phyloP scores from a whole-genome alignment of 306 rosid genomes.

The Prunus armeniaca region DNA sequence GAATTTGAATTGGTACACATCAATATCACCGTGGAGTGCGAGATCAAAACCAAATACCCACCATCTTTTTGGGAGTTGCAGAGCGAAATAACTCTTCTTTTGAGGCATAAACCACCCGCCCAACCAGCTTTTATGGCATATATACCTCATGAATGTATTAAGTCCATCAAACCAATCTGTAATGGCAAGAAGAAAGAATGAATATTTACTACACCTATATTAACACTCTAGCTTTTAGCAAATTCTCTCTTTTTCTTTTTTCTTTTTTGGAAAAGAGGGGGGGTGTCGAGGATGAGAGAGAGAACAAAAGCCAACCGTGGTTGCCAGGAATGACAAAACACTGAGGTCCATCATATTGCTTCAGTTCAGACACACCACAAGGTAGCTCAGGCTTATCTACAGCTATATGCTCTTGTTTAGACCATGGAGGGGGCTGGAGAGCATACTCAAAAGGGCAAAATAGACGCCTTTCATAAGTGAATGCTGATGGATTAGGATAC shows the following conservation, averaged over 20 bases:
- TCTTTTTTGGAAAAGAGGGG: background rate
- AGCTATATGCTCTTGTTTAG: constrained; percentile 70
- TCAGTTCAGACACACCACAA: constrained; percentile 51
- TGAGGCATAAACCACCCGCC: constrained; percentile 99
- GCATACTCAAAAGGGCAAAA: constrained; percentile 95
- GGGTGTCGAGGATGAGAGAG: background rate
- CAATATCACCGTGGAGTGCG: constrained; percentile 94
- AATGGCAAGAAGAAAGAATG: constrained; percentile 23
- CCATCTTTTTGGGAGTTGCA: constrained; percentile 93
- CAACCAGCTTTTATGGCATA: constrained; percentile 94
- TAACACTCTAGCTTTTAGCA: background rate
- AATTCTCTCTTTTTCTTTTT: background rate
- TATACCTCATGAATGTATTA: constrained; percentile 88
- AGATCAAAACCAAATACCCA: constrained; percentile 96
- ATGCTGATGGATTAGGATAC: constrained; percentile 92
- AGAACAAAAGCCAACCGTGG: constrained; percentile 66
- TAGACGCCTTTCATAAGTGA: constrained; percentile 84
- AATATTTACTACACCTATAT: background rate
- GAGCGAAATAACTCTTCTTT: constrained; percentile 94
- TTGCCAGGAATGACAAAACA: constrained; percentile 95
- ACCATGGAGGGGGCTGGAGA: constrained; percentile 87
- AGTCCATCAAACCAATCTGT: constrained; percentile 99
- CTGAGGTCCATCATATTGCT: constrained; percentile 87
- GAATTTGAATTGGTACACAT: constrained; percentile 96
- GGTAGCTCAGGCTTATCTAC: constrained; percentile 90